A percentile compares a stretch with the other conserved stretches of the same genome.
Conservation (phyloP, 2,329 filamentous ascomycete species). For the Raffaelea ambrosiae region DNA sequence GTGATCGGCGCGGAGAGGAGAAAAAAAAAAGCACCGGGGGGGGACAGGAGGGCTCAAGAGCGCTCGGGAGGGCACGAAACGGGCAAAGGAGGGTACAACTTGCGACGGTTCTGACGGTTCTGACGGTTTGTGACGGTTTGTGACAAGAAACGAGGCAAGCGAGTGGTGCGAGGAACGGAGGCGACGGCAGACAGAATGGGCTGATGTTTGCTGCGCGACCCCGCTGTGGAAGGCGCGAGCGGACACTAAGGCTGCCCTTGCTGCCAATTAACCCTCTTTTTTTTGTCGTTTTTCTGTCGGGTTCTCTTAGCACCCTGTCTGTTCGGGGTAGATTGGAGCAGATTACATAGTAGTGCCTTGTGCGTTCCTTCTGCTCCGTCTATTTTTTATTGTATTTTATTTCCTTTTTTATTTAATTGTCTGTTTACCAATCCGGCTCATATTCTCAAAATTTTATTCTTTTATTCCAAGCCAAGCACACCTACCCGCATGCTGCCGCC, state of each 20-base stretch:
- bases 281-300: background rate
- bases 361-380: too few species aligned
- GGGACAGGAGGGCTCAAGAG: background rate
- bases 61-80: background rate
- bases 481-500: background rate
- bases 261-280: background rate
- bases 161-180: slow-evolving; percentile 3
- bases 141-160: background rate
- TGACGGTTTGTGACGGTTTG: background rate
- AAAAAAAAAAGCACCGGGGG: background rate
- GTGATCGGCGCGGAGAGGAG: background rate
- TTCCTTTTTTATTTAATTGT: too few species aligned
- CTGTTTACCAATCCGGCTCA: too few species aligned
- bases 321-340: too few species aligned
- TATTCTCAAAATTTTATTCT: too few species aligned
- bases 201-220: slow-evolving; percentile 1
- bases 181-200: slow-evolving; percentile 1
- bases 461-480: too few species aligned
- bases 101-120: too few species aligned
- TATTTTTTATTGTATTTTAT: too few species aligned
- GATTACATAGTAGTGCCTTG: too few species aligned
- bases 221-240: background rate
- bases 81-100: background rate
- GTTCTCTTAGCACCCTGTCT: background rate
- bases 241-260: background rate